phyloP scores from a whole-genome alignment of 2,329 filamentous ascomycete species.

The Rachicladosporium sp. region DNA sequence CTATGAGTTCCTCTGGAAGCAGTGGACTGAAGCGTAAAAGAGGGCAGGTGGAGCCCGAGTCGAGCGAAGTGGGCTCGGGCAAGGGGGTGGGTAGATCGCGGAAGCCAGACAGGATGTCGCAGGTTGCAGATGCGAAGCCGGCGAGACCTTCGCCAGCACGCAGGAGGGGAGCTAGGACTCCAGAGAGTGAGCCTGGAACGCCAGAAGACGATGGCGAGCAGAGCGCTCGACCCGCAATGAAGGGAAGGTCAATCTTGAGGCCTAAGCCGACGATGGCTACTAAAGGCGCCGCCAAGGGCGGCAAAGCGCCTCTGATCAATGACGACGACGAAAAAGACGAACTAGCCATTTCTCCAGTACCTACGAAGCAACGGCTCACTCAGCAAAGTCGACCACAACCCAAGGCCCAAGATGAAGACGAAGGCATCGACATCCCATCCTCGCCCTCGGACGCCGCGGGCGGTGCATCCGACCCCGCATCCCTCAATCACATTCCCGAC shows the following conservation, averaged over 20 bases:
- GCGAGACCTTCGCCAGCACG: too few species aligned
- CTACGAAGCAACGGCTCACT: constrained; percentile 1
- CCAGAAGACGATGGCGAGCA: too few species aligned
- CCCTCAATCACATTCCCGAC: constrained; percentile 11
- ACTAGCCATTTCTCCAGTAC: neutral
- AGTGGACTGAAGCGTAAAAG: too few species aligned
- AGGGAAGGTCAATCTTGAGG: constrained; percentile 23
- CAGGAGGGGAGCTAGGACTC: too few species aligned
- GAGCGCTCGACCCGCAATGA: constrained; percentile 6
- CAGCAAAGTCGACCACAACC: neutral
- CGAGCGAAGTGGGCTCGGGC: too few species aligned
- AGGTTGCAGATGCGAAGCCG: too few species aligned
- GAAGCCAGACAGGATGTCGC: too few species aligned
- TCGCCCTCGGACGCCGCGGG: constrained; percentile 12
- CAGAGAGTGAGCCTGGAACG: too few species aligned
- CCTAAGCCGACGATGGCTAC: constrained; percentile 21
- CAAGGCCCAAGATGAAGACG: constrained; percentile 13
- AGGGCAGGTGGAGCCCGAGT: too few species aligned
- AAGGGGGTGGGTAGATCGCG: too few species aligned
- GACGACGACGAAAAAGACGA: constrained; percentile 13
- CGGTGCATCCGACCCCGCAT: constrained; percentile 5
- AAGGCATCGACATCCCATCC: constrained; percentile 23
- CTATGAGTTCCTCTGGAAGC: too few species aligned
- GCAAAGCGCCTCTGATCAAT: constrained; percentile 19
- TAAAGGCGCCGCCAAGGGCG: constrained; percentile 14